Conservation (phyloP, 805 yeast genomes). For the Ascoidea tarda region DNA sequence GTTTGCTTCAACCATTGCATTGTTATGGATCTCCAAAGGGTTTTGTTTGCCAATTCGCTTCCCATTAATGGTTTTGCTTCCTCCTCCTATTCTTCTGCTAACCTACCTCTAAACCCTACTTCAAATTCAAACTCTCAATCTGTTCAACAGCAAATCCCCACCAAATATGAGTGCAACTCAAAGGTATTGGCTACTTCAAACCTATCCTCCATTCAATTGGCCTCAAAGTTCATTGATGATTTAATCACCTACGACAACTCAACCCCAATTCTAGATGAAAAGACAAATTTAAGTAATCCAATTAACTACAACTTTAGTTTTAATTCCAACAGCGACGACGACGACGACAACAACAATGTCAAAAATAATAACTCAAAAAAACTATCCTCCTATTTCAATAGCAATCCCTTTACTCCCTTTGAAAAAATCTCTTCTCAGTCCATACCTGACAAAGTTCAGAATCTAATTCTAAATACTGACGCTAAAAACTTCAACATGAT, state of each 20-base stretch:
- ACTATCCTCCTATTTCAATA: no score
- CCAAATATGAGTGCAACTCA: conserved; percentile 16
- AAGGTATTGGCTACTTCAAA: conserved; percentile 33
- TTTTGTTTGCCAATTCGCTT: no score
- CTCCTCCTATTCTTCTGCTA: no score
- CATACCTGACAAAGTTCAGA: conserved; percentile 50
- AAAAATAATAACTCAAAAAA: background rate
- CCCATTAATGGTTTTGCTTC: no score
- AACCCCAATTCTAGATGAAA: conserved; percentile 39
- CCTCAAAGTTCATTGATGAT: conserved; percentile 48
- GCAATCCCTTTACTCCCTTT: conserved; percentile 44
- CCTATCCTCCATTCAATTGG: conserved; percentile 40
- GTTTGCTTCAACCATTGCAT: no score
- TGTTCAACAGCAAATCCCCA: conserved; percentile 1
- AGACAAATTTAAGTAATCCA: conserved; percentile 34
- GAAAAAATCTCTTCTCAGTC: conserved; percentile 53
- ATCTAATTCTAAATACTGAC: conserved; percentile 41
- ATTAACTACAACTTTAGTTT: conserved; percentile 57
- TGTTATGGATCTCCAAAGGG: no score
- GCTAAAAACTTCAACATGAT: conserved; percentile 73
- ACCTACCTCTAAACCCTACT: no score
- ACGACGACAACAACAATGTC: conserved; percentile 7
- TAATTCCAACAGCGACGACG: conserved; percentile 26
- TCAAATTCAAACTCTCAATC: background rate
- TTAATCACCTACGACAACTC: conserved; percentile 43